A percentile compares a stretch with the other conserved stretches of the same genome.
Evolutionary conservation across 345 rosid species (phyloP).

Genomic region (Excoecaria cochinchinensis): DNA sequence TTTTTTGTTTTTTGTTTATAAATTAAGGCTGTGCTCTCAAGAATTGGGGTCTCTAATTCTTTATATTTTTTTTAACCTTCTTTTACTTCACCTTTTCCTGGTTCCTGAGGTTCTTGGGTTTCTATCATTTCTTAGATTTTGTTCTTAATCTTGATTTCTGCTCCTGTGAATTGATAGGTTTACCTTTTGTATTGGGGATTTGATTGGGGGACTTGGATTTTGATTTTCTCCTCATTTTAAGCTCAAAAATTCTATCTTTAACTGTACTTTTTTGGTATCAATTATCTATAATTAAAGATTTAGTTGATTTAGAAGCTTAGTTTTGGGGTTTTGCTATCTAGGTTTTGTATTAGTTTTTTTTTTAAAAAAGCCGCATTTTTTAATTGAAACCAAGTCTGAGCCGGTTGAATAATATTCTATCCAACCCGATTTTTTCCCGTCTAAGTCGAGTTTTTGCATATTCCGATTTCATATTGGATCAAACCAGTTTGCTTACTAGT

Average conservation of each 20-base stretch:
- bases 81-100: not conserved
- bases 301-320: not conserved
- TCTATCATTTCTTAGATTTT: not conserved
- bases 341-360: not conserved
- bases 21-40: not conserved
- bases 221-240: not conserved
- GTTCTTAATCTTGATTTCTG: not conserved
- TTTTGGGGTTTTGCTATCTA: conserved; percentile 2
- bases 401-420: too few species aligned
- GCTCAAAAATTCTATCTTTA: not conserved
- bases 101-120: not conserved
- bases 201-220: not conserved
- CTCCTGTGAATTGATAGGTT: not conserved
- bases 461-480: too few species aligned
- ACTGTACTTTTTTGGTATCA: not conserved
- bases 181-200: not conserved
- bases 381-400: too few species aligned
- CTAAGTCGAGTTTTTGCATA: too few species aligned
- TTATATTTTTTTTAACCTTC: not conserved
- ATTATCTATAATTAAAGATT: not conserved
- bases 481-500: too few species aligned
- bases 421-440: too few species aligned
- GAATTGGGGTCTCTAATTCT: not conserved
- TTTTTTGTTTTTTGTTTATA: not conserved
- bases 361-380: too few species aligned